Base-by-base conservation (phyloP, 768 basidiomycete species). In the Trametes gibbosa region DNA sequence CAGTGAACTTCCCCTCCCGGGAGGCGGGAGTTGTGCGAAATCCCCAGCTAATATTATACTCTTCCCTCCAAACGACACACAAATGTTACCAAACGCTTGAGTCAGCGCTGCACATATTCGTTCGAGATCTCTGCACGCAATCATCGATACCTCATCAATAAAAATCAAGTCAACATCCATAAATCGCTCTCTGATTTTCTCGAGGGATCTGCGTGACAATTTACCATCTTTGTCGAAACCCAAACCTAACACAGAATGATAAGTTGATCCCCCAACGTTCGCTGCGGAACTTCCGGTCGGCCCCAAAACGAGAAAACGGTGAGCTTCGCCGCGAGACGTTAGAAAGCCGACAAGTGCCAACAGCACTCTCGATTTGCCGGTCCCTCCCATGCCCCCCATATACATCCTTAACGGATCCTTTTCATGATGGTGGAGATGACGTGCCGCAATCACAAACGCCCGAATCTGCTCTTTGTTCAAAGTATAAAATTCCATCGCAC, bases 61-160 rank as follows among this genome's bases (percentile, higher is more conserved):
- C 29, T 76, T 68, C 0, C 77, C 76, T 23, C 76, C 76, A 65
- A 75, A 78, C 3, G 72, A 61, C 12, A 49, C 43, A 39, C 66
- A 67, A 17, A 34, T 2, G 1, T 59, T 48, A 23, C 62, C 59
- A 10, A 59, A 27, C 2, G 68, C 64, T 27, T 57, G 51, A 25
- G 64, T 53, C 5, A 76, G 57, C 13, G 56, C 47, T 4, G 61
- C 58, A 64, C 50, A 67, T 3, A 73, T 74, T 8, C 34, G 61
- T 41, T 70, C 73, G 56, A 71, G 63, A 50, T 53, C 68, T 2
- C 19, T 13, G 59, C 71, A 73, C 1, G 69, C 63, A 2, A 79
- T 42, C 78, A 80, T 80, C 0, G 77, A 80, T 0, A 79, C 66
- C 52, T 80, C 77, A 68, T 79, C 75, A n/a, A 79, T 56, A 42